Conservation (phyloP, 495 filamentous ascomycete genomes). For the Chlorociboria aeruginascens region DNA sequence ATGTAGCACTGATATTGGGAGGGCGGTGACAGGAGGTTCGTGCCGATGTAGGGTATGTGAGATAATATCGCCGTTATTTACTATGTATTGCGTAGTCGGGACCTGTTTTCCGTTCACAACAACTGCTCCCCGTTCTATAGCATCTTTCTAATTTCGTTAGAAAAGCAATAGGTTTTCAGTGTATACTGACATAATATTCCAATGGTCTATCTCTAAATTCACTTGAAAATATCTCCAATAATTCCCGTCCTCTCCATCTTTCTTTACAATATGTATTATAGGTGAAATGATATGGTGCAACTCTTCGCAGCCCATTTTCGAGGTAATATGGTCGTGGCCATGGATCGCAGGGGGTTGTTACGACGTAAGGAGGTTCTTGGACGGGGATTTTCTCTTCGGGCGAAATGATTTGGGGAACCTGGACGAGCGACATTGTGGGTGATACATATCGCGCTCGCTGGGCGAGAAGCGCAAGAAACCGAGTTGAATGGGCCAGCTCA, state of each 20-base stretch:
- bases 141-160: constrained; percentile 43
- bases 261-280: constrained; percentile 92
- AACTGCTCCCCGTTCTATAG: constrained; percentile 67
- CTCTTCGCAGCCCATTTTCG: constrained; percentile 66
- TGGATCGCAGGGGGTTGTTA: constrained; percentile 50
- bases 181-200: constrained; percentile 62
- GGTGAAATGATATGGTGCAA: constrained; percentile 83
- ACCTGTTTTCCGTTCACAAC: constrained; percentile 56
- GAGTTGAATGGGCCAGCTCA: constrained; percentile 48
- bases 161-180: neutral
- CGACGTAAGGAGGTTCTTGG: constrained; percentile 35
- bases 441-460: constrained; percentile 36
- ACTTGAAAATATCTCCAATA: constrained; percentile 69
- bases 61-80: constrained; percentile 76
- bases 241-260: constrained; percentile 63
- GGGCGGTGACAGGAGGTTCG: constrained; percentile 80
- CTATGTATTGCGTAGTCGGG: constrained; percentile 35
- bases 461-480: constrained; percentile 45
- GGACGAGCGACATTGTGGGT: constrained; percentile 44
- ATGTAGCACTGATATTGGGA: constrained; percentile 69
- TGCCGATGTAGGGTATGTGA: constrained; percentile 92
- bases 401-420: constrained; percentile 28
- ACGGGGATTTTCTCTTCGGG: constrained; percentile 24
- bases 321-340: constrained; percentile 67
- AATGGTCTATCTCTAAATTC: constrained; percentile 80